These are phyloP conservation scores for Fraxinus dipetala DNA, from an alignment of 305 asterid genomes.

Conservation along the genomic window DNA sequence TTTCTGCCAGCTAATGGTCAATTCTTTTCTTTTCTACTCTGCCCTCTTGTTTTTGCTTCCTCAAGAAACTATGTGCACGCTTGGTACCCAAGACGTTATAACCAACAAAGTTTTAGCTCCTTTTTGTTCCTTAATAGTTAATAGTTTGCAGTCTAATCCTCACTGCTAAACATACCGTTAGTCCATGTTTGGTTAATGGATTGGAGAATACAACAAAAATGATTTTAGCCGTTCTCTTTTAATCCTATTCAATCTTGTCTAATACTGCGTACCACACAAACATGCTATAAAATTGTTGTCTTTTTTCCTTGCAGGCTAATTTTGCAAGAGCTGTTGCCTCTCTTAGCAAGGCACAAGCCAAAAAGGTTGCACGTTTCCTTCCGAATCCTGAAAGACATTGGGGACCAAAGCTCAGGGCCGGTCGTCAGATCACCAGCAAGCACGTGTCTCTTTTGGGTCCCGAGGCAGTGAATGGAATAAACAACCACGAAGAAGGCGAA, in stretches of 20 bases:
- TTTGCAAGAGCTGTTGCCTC: slow-evolving; percentile 91
- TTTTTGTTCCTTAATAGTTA: not conserved
- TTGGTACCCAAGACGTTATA: not conserved
- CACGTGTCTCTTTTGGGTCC: slow-evolving; percentile 81
- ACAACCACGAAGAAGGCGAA: slow-evolving; percentile 35
- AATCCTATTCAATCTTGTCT: not conserved
- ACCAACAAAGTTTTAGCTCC: not conserved
- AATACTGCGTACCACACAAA: not conserved
- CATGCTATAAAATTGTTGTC: not conserved
- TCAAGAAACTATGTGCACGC: not conserved
- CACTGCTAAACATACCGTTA: not conserved
- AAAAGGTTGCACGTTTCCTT: slow-evolving; percentile 87
- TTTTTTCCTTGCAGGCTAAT: slow-evolving; percentile 59
- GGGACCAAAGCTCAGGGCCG: slow-evolving; percentile 98
- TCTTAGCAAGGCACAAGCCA: slow-evolving; percentile 91
- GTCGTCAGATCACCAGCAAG: slow-evolving; percentile 78
- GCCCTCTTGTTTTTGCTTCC: not conserved
- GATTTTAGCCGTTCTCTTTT: not conserved
- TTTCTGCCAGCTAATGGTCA: not conserved
- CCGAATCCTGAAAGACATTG: slow-evolving; percentile 93
- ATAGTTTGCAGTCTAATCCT: not conserved
- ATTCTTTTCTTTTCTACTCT: not conserved
- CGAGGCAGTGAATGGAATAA: slow-evolving; percentile 54
- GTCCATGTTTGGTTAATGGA: not conserved
- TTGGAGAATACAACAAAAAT: not conserved